Conservation (phyloP, 495 filamentous ascomycete genomes). For the Xylaria scruposa region DNA sequence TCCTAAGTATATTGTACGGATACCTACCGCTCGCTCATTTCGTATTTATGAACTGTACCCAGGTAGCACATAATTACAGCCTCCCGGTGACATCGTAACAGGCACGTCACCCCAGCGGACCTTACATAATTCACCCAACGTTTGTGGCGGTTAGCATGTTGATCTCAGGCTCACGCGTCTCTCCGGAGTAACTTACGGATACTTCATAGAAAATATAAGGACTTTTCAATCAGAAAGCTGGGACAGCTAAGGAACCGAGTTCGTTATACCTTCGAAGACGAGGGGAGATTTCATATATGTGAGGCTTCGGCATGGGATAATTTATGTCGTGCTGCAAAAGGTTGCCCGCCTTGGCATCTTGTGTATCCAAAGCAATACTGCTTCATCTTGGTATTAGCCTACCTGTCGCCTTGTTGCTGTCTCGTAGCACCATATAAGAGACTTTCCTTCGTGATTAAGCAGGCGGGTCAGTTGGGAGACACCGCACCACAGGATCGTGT, state of each 20-base stretch:
- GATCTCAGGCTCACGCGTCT: neutral
- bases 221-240: neutral
- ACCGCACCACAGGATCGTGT: neutral
- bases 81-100: neutral
- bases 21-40: neutral
- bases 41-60: neutral
- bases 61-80: constrained; percentile 5
- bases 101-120: neutral
- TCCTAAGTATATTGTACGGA: neutral
- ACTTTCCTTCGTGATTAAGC: neutral
- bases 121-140: neutral
- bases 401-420: neutral
- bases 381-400: neutral
- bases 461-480: neutral
- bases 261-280: neutral
- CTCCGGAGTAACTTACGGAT: neutral
- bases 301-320: neutral
- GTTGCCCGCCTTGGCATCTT: neutral
- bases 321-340: constrained; percentile 1
- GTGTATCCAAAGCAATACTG: neutral
- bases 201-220: neutral
- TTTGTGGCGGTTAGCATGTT: neutral
- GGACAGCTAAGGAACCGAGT: neutral
- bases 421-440: neutral
- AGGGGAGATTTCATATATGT: neutral